Conservation (phyloP, 805 yeast species). For the Metschnikowia vanudenii region DNA sequence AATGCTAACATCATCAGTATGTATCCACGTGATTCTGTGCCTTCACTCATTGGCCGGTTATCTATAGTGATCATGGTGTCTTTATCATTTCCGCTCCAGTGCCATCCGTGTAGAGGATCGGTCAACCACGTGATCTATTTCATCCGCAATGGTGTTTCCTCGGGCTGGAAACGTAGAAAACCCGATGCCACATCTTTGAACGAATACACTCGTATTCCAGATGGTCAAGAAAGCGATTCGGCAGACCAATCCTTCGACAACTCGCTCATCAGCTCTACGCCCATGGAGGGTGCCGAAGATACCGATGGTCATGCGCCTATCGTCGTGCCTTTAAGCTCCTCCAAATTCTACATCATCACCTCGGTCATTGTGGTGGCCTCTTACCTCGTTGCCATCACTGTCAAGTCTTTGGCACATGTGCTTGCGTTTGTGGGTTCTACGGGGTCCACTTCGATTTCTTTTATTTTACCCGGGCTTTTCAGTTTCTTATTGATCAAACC, state of each 20-base stretch:
- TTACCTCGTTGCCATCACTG: slow-evolving; percentile 62
- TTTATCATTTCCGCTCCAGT: slow-evolving; percentile 75
- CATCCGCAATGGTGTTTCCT: slow-evolving; percentile 33
- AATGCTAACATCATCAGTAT: slow-evolving; percentile 68
- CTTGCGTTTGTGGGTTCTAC: slow-evolving; percentile 89
- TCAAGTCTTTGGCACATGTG: slow-evolving; percentile 75
- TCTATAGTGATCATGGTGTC: slow-evolving; percentile 69
- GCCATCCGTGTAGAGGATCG: slow-evolving; percentile 78
- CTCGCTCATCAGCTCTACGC: slow-evolving; percentile 43
- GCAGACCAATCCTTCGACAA: slow-evolving; percentile 25
- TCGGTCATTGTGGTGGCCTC: slow-evolving; percentile 45
- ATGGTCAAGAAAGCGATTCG: slow-evolving; percentile 15
- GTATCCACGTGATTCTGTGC: slow-evolving; percentile 53
- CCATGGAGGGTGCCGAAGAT: slow-evolving; percentile 47
- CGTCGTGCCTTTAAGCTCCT: slow-evolving; percentile 31
- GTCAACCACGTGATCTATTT: slow-evolving; percentile 62
- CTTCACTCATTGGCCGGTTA: slow-evolving; percentile 54
- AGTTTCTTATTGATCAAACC: slow-evolving; percentile 72
- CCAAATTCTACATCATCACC: slow-evolving; percentile 29
- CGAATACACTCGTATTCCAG: slow-evolving; percentile 28
- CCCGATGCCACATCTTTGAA: slow-evolving; percentile 13
- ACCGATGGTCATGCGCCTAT: slow-evolving; percentile 48
- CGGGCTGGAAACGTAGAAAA: slow-evolving; percentile 24
- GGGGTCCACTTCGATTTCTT: slow-evolving; percentile 89
- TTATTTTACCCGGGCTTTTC: slow-evolving; percentile 85